phyloP scores from a whole-genome alignment of 305 asterid species.

The Fraxinus ornus region DNA sequence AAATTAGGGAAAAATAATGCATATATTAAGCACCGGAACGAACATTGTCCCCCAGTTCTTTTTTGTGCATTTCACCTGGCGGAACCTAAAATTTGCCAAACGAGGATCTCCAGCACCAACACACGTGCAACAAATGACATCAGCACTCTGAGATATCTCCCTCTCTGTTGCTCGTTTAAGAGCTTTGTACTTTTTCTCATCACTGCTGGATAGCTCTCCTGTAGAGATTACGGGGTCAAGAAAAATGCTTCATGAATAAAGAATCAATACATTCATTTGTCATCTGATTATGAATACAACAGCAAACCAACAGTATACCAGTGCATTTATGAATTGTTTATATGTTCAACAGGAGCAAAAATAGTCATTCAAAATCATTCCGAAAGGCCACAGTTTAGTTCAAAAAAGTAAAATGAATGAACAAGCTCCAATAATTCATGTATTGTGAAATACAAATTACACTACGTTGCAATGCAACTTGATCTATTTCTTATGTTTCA shows the following conservation, averaged over 20 bases:
- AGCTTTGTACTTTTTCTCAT: slow-evolving; percentile 93
- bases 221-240: slow-evolving; percentile 24
- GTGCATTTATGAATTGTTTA: slow-evolving; percentile 1
- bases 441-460: neutral
- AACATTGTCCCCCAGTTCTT: neutral
- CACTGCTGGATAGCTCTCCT: slow-evolving; percentile 98
- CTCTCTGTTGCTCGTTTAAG: slow-evolving; percentile 95
- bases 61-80: slow-evolving; percentile 58
- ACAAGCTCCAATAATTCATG: neutral
- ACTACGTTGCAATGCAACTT: neutral
- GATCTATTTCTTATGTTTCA: neutral
- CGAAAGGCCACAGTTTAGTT: neutral
- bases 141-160: slow-evolving; percentile 99
- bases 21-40: neutral
- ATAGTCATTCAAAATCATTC: neutral
- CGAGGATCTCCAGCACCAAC: slow-evolving; percentile 99
- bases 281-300: slow-evolving; percentile 3
- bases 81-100: slow-evolving; percentile 89
- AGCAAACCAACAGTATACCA: neutral
- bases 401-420: neutral
- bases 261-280: slow-evolving; percentile 2
- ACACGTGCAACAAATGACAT: slow-evolving; percentile 98
- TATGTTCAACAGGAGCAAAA: slow-evolving; percentile 1
- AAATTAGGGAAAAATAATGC: slow-evolving; percentile 9
- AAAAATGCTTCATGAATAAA: neutral